Evolutionary conservation across 768 basidiomycete genomes (phyloP), one percentile per base, ranked within the genome.

Genomic region (Nidularia pulvinata): DNA sequence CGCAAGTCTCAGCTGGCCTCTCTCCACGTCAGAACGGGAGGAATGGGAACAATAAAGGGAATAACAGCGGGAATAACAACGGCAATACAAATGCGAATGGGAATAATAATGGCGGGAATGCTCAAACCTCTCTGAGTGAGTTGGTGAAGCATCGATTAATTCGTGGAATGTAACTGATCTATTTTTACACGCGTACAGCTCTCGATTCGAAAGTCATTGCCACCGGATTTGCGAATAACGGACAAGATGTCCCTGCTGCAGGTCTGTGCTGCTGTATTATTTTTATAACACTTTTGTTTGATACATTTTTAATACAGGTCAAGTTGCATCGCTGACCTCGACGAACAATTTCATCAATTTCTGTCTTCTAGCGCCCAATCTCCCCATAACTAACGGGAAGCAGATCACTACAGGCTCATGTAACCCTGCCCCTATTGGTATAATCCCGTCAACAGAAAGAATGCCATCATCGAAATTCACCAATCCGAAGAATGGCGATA

Each of bases 311-410:
- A 11, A 7, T 67, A 19, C 45, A 59, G 78, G 78, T 45, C 79
- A 81, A 62, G 75, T 75, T 50, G 63, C 77, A 5, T 82, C 79
- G 5, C 62, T 75, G 32, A 79, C 80, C 1, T 80, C 78, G n/a
- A 69, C 68, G 16, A 83, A 86, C 69, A 85, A 85, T 71, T 86
- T 81, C 59, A 78, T 80, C 71, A 79, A 81, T 69, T 76, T 76
- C 61, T 83, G 80, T 60, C 62, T 71, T 13, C 74, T 69, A 10
- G 62, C 66, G 7, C 67, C 73, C 35, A 63, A 74, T 52, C 66
- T 75, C 50, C 76, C 78, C 14, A 65, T 84, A 55, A 83, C 82
- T 36, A 66, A 84, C 63, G 83, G 82, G n/a, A 59, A 73, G 56
- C 81, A 77, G 57, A 71, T 77, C 56, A 58, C 64, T 34, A 66